Evolutionary conservation across 2,329 filamentous ascomycete genomes (phyloP).

Genomic region (Ascochyta koolunga): DNA sequence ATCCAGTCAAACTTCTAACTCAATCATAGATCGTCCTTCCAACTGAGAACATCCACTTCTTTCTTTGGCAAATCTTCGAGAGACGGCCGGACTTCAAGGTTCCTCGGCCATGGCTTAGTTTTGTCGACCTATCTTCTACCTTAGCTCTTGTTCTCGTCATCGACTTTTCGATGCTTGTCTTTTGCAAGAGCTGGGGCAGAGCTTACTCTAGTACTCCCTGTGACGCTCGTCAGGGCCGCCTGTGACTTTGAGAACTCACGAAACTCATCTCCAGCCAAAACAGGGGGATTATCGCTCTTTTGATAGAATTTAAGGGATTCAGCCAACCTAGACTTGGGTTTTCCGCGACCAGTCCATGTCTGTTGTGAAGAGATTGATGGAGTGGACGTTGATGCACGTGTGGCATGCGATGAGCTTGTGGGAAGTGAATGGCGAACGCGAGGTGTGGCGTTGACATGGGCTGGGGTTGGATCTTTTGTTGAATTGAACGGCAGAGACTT

Average conservation of each 20-base stretch:
- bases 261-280: slow-evolving; percentile 20
- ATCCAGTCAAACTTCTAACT: too few species aligned
- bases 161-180: not conserved
- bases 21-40: slow-evolving; percentile 21
- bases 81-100: slow-evolving; percentile 20
- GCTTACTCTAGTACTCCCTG: slow-evolving; percentile 33
- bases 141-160: slow-evolving; percentile 15
- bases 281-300: not conserved
- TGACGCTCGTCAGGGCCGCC: slow-evolving; percentile 23
- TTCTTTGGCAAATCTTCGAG: slow-evolving; percentile 17
- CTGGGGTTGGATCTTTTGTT: not conserved
- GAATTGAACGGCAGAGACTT: slow-evolving; percentile 4
- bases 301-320: not conserved
- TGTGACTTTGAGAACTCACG: slow-evolving; percentile 26
- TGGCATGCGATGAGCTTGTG: not conserved
- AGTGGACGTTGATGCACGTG: not conserved
- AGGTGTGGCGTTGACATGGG: not conserved
- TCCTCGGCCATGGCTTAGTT: slow-evolving; percentile 22
- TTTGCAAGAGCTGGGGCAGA: not conserved
- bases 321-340: not conserved
- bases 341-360: not conserved
- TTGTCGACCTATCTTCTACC: slow-evolving; percentile 20
- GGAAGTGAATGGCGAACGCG: slow-evolving; percentile 27
- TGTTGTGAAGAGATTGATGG: not conserved
- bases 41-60: slow-evolving; percentile 26